phyloP scores from a whole-genome alignment of 169 alveolate species.

The Plasmodium falciparum region DNA sequence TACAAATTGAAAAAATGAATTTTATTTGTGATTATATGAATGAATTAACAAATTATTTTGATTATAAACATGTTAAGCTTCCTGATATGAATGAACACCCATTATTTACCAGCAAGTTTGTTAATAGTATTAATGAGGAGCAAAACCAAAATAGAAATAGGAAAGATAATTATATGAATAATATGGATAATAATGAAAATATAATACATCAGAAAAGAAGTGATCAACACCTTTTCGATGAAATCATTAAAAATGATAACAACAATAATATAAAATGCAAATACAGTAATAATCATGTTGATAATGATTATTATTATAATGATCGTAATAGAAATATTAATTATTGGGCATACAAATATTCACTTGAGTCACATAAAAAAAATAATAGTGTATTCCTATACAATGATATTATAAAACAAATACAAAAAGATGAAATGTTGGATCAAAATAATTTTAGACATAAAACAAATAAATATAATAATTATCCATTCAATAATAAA shows the following conservation, averaged over 20 bases:
- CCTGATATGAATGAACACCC: constrained; percentile 38
- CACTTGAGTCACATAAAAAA: neutral
- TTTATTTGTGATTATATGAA: constrained; percentile 48
- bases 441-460: neutral
- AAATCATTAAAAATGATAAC: neutral
- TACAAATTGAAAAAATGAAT: constrained; percentile 75
- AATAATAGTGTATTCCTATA: constrained; percentile 1
- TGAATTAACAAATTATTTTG: constrained; percentile 49
- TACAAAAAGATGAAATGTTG: constrained; percentile 2
- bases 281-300: neutral
- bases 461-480: neutral
- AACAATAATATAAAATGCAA: neutral
- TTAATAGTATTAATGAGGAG: constrained; percentile 13
- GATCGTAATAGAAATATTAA: constrained; percentile 18
- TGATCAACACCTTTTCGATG: neutral
- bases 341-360: constrained; percentile 32
- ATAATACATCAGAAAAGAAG: neutral
- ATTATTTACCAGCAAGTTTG: constrained; percentile 19
- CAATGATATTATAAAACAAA: constrained; percentile 28
- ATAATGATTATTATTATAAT: neutral
- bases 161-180: neutral
- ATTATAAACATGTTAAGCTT: constrained; percentile 32
- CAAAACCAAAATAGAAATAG: neutral
- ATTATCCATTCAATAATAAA: neutral
- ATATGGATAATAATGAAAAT: neutral